phyloP scores from a whole-genome alignment of 163 green algal species.

The Smithsoniella earleae region DNA sequence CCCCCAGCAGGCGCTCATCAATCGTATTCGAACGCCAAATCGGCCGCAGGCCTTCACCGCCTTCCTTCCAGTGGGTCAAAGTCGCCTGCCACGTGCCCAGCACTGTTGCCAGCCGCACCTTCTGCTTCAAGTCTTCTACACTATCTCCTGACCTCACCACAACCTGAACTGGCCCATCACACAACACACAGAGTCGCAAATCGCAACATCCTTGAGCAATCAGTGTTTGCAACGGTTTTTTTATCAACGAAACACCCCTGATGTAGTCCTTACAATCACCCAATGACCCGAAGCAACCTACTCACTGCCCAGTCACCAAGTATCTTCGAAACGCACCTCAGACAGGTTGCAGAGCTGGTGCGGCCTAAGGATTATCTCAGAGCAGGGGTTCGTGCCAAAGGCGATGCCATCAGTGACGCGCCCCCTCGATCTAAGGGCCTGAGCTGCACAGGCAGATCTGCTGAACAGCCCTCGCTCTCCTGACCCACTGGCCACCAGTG shows the following conservation, averaged over 20 bases:
- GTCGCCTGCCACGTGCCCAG: slow-evolving; percentile 47
- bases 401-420: slow-evolving; percentile 31
- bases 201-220: too few relatives aligned
- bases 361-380: slow-evolving; percentile 45
- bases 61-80: slow-evolving; percentile 35
- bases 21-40: slow-evolving; percentile 41
- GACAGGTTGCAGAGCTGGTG: slow-evolving; percentile 49
- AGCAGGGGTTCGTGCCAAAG: slow-evolving; percentile 47
- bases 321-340: slow-evolving; percentile 36
- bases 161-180: slow-evolving; percentile 28
- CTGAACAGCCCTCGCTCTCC: slow-evolving; percentile 46
- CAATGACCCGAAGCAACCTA: too few relatives aligned
- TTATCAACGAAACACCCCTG: too few relatives aligned
- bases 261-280: too few relatives aligned
- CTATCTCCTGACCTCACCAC: slow-evolving; percentile 37
- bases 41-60: slow-evolving; percentile 3
- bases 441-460: slow-evolving; percentile 32
- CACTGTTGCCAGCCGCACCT: slow-evolving; percentile 34
- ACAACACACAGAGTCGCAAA: too few relatives aligned
- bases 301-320: not conserved
- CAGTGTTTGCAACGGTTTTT: too few relatives aligned
- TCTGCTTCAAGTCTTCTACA: slow-evolving; percentile 33
- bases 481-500: slow-evolving; percentile 40
- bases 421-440: slow-evolving; percentile 30
- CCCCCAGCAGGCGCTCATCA: slow-evolving; percentile 43